Evolutionary conservation across 2,329 filamentous ascomycete genomes (phyloP).

Genomic region (Apiospora sp.): DNA sequence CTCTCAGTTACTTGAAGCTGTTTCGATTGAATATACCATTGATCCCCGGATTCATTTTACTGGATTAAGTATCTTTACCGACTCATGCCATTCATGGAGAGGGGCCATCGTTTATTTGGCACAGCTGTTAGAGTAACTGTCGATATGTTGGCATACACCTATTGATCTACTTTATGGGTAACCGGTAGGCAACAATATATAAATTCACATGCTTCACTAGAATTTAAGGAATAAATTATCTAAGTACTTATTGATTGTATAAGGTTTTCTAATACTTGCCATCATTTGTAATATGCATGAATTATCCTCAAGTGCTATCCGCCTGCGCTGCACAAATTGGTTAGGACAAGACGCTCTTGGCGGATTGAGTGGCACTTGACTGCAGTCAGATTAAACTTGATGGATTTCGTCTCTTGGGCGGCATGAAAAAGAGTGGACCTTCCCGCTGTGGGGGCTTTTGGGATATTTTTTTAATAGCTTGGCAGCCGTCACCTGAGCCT

Average conservation of each 20-base stretch:
- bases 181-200: background rate
- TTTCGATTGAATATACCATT: background rate
- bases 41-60: too few species aligned
- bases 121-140: background rate
- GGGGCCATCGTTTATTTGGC: background rate
- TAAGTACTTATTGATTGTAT: too few species aligned
- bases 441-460: conserved; percentile 31
- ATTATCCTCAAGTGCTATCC: too few species aligned
- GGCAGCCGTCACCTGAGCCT: background rate
- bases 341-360: too few species aligned
- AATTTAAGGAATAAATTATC: too few species aligned
- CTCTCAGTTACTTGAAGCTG: too few species aligned
- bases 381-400: conserved; percentile 5
- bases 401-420: background rate
- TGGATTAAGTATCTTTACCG: background rate
- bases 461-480: conserved; percentile 17
- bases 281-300: too few species aligned
- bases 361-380: background rate
- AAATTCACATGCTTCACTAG: background rate
- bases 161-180: too few species aligned
- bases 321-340: too few species aligned
- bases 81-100: background rate
- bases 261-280: too few species aligned
- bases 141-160: too few species aligned
- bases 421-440: conserved; percentile 27